Base-by-base conservation (phyloP, 179 eudicot genomes). In the Nepenthes alata region DNA sequence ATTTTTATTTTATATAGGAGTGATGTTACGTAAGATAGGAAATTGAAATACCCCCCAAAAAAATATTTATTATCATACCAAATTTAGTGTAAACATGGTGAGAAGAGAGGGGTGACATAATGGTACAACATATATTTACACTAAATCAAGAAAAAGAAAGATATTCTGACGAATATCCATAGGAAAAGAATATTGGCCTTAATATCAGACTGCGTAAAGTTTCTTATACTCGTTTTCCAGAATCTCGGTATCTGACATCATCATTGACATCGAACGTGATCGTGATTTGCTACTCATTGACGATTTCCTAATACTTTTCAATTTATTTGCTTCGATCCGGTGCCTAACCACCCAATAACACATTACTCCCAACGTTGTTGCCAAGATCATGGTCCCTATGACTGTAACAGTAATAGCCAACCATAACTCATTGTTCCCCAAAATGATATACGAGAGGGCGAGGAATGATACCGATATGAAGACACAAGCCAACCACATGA, bases 401-500 rank as follows among this genome's bases (percentile, higher is more conserved):
- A 74, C 47, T 4, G 81, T 70, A 45, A 76, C 81, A 41, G 73
- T 74, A 69, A 70, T 45, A 1, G 86, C 83, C 61, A 81, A 59
- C 83, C 75, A 74, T 41, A 60, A 66, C 50, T 70, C 74, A 3
- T 67, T 11, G 2, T 69, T 56, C 34, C 85, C 83, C 2, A 81
- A 73, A 64, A 78, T 65, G 11, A 81, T 62, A 58, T 62, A 79
- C 7, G 72, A 81, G 53, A 81, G 59, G 2, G 83, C 75, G 52
- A 81, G 74, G 72, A 78, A 81, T 6, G 86, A 81, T 49, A 79
- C 72, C 0, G 83, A 76, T 11, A 81, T 65, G 35, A 72, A 72
- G 11, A 72, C 74, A 36, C 85, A 81, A 41, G 85, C 85, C 64
- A 81, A 54, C 85, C 82, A 81, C 82, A 81, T 77, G 12, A 80